Percentiles rank a stretch among this genome's conserved stretches.
These are phyloP conservation scores for Apocynum venetum DNA, from an alignment of 257 asterid genomes.

Conservation along the genomic window DNA sequence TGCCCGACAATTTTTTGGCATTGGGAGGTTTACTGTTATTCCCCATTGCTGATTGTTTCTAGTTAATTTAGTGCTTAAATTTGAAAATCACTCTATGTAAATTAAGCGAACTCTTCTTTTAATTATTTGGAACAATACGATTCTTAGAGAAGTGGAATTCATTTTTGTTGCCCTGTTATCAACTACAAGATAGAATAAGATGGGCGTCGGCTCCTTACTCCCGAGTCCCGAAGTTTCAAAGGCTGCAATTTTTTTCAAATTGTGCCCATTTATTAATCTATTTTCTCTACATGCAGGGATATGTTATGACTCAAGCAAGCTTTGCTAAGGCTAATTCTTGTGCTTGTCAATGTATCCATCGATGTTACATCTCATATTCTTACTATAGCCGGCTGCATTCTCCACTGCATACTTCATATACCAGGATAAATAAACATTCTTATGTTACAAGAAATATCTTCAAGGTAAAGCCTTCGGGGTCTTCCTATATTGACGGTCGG, in stretches of 20 bases:
- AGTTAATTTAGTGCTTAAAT: not conserved
- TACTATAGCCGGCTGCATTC: conserved; percentile 29
- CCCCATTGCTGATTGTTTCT: not conserved
- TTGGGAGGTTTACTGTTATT: not conserved
- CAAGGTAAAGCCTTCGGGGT: conserved; percentile 34
- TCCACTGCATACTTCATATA: conserved; percentile 31
- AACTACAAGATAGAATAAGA: not conserved
- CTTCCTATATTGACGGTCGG: conserved; percentile 24
- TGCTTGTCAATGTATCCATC: conserved; percentile 27
- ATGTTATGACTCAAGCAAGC: conserved; percentile 41
- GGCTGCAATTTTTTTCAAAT: not conserved
- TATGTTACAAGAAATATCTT: conserved; percentile 36
- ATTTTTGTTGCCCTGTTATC: not conserved
- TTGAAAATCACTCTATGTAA: not conserved
- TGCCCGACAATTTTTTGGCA: not conserved
- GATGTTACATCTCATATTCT: conserved; percentile 32
- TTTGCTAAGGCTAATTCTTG: conserved; percentile 31
- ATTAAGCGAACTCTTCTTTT: not conserved
- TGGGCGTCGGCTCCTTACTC: not conserved
- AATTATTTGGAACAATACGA: no score
- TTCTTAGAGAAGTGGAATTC: not conserved
- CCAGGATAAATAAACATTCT: conserved; percentile 31
- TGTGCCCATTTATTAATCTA: not conserved
- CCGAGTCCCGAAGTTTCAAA: no score
- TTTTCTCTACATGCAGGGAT: conserved; percentile 46